phyloP scores from a whole-genome alignment of 768 basidiomycete species.

The Harrya chromipes region DNA sequence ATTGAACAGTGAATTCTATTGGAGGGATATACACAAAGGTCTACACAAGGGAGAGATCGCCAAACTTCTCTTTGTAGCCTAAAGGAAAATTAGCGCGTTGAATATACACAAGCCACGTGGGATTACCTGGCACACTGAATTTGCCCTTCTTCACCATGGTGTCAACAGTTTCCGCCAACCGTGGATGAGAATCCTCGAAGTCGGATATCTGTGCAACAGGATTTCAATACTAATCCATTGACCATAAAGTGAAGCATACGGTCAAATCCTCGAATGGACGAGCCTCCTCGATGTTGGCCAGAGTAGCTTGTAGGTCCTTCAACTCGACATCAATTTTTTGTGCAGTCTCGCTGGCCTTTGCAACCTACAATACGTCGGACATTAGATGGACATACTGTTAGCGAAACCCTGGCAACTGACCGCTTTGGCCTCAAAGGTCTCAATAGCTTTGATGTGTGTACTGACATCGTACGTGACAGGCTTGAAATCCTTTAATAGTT shows the following conservation, averaged over 20 bases:
- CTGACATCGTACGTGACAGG: conserved; percentile 91
- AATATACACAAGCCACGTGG: neutral
- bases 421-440: conserved; percentile 94
- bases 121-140: conserved; percentile 91
- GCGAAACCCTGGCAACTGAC: conserved; percentile 45
- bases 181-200: conserved; percentile 89
- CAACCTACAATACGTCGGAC: conserved; percentile 51
- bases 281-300: conserved; percentile 95
- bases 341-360: conserved; percentile 85
- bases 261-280: conserved; percentile 97
- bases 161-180: conserved; percentile 87
- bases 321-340: conserved; percentile 89
- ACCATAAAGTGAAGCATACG: conserved; percentile 44
- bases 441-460: conserved; percentile 90
- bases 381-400: conserved; percentile 4
- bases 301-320: conserved; percentile 85
- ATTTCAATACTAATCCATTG: neutral
- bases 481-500: conserved; percentile 84
- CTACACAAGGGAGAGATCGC: conserved; percentile 91
- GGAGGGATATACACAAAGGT: conserved; percentile 21
- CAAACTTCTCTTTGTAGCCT: conserved; percentile 97
- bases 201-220: conserved; percentile 67
- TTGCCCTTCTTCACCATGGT: conserved; percentile 97
- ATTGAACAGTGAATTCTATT: conserved; percentile 18
- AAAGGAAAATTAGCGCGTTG: conserved; percentile 7